Evolutionary conservation across 1,284 basidiomycete species (phyloP).

Genomic region (Microbotryomycetes sp.): DNA sequence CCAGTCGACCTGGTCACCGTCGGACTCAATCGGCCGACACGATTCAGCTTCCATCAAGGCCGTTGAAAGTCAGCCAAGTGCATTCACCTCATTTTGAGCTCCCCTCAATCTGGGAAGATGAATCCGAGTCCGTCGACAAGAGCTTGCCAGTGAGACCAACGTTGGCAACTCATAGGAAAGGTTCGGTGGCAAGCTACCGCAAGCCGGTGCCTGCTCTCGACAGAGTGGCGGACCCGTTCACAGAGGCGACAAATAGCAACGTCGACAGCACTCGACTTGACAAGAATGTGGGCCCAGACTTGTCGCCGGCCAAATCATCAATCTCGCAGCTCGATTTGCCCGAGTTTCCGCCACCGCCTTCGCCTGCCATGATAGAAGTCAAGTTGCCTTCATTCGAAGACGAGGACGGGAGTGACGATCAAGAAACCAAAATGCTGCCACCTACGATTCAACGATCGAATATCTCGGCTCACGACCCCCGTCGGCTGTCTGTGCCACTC

Average conservation of each 20-base stretch:
- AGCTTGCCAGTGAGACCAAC: not conserved
- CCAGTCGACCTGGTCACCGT: not conserved
- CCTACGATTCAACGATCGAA: no score
- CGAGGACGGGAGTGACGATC: not conserved
- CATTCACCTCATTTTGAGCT: not conserved
- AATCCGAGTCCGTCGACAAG: not conserved
- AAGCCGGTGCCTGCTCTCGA: not conserved
- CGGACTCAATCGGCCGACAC: not conserved
- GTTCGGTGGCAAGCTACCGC: not conserved
- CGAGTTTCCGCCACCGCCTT: not conserved
- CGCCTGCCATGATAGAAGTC: not conserved
- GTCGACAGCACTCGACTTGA: no score
- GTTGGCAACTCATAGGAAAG: not conserved
- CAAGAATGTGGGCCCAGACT: no score
- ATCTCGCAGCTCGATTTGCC: not conserved
- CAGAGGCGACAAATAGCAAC: not conserved
- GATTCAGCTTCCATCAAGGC: not conserved
- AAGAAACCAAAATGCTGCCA: not conserved
- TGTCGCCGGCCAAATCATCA: not conserved
- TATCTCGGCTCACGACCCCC: not conserved
- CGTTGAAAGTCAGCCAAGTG: not conserved
- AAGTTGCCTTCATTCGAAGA: not conserved
- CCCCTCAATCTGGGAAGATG: not conserved
- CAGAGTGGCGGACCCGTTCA: not conserved
- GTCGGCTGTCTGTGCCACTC: not conserved